phyloP scores from a whole-genome alignment of 805 yeast species.

The Metschnikowia proteae region DNA sequence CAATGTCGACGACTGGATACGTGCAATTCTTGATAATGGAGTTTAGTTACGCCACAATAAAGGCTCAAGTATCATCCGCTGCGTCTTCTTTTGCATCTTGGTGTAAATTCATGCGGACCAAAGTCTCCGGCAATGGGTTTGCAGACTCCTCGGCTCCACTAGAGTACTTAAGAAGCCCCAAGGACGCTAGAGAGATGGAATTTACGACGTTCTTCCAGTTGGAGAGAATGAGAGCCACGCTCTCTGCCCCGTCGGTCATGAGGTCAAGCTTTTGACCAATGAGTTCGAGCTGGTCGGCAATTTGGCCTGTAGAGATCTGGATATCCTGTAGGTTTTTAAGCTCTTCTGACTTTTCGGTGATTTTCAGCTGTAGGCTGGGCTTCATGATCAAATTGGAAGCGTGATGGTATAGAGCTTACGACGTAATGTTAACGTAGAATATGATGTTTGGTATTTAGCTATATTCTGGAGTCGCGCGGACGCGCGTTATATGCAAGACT shows the following conservation, averaged over 20 bases:
- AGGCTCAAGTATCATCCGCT: constrained; percentile 2
- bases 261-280: constrained; percentile 47
- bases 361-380: constrained; percentile 22
- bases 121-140: constrained; percentile 59
- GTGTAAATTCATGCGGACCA: constrained; percentile 55
- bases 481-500: not conserved
- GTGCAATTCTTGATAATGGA: constrained; percentile 3
- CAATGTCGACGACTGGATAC: constrained; percentile 25
- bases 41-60: constrained; percentile 9
- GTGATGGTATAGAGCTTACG: too few species aligned
- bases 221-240: constrained; percentile 54
- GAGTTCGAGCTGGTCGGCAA: constrained; percentile 46
- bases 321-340: constrained; percentile 48
- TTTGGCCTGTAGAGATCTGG: constrained; percentile 40
- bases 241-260: constrained; percentile 55
- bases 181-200: constrained; percentile 57
- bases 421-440: too few species aligned
- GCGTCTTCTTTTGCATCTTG: constrained; percentile 1
- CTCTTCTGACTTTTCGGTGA: constrained; percentile 48
- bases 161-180: constrained; percentile 43
- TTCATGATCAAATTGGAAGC: constrained; percentile 4
- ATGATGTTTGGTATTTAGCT: not conserved
- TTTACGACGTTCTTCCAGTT: constrained; percentile 64
- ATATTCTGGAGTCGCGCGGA: not conserved
- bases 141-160: constrained; percentile 39